Evolutionary conservation across 176 grass and related monocot genomes (phyloP), one percentile per base, ranked within the genome.

Genomic region (Tillandsia leiboldiana): DNA sequence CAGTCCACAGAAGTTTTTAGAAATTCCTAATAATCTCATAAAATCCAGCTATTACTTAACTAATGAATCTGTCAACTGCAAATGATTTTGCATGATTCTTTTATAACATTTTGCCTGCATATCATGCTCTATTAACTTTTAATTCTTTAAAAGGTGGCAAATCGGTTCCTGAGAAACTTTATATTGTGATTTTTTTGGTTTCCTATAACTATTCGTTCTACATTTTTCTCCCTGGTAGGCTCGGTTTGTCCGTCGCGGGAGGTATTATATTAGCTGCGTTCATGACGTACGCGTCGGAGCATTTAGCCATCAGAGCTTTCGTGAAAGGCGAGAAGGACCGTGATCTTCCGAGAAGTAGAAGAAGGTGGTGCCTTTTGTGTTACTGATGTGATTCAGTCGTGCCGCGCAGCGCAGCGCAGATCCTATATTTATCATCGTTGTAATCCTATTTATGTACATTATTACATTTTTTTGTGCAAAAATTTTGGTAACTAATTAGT

Each of bases 281-380:
- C 49, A 94, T 87, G 90, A 86, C 79, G 24, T 83, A 89, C 17
- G 78, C 90, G 15, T 78, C 86, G 5, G 80, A 86, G 64, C 83
- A 82, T 82, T 72, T 94, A 78, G 86, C 90, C 64, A 77, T 74
- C 72, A 78, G 83, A 70, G 83, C 86, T 50, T 94, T 94, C 52
- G 50, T 77, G 68, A 90, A 87, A 72, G 86, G 90, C 11, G 75
- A 82, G 61, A 87, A 77, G 75, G 79, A 81, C 50, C 70, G 72
- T 29, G 85, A 82, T 75, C 64, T 17, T 0, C 66, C 66, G 2
- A 89, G 78, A 79, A 79, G 29, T 66, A 77, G 86, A 51, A 75
- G 77, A 52, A 80, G 79, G 48, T 87, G 79, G 48, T 87, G 77
- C 53, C 83, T 80, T n/a, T 53, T 53, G 8, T 66, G 51, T 62